A percentile compares a stretch with the other conserved stretches of the same genome.
Evolutionary conservation across 805 yeast genomes (phyloP).

Genomic region (Lipomyces mesembrius): DNA sequence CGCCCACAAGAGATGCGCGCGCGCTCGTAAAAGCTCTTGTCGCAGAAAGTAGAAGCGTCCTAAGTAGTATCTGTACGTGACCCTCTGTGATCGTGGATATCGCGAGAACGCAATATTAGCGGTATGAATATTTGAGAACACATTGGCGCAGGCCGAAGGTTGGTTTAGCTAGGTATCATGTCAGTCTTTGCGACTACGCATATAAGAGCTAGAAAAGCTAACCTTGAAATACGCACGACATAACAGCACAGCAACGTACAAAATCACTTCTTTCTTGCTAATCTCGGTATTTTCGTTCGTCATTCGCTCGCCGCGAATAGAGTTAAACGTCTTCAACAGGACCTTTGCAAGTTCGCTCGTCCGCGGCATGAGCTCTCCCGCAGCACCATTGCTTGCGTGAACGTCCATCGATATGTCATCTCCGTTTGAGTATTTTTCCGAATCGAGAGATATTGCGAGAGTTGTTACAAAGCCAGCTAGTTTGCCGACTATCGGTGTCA

Average conservation of each 20-base stretch:
- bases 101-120: conserved; percentile 48
- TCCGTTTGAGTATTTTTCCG: conserved; percentile 17
- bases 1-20: conserved; percentile 61
- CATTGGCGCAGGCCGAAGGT: conserved; percentile 49
- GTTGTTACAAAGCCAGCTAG: conserved; percentile 18
- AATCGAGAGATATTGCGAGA: conserved; percentile 25
- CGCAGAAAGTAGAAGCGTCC: conserved; percentile 62
- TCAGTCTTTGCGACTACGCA: conserved; percentile 29
- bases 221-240: conserved; percentile 62
- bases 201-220: not conserved
- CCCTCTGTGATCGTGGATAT: conserved; percentile 55
- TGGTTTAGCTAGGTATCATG: conserved; percentile 47
- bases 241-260: conserved; percentile 58
- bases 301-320: conserved; percentile 57
- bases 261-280: conserved; percentile 54
- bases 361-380: conserved; percentile 30
- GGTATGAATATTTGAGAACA: conserved; percentile 62
- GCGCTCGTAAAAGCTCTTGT: conserved; percentile 57
- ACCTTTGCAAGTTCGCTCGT: conserved; percentile 57
- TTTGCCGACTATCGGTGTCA: conserved; percentile 16
- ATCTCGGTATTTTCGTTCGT: conserved; percentile 32
- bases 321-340: conserved; percentile 62
- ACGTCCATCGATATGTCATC: conserved; percentile 1
- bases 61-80: conserved; percentile 60
- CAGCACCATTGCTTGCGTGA: conserved; percentile 33